phyloP scores from a whole-genome alignment of 768 basidiomycete species.

The Neoboletus magnificus region DNA sequence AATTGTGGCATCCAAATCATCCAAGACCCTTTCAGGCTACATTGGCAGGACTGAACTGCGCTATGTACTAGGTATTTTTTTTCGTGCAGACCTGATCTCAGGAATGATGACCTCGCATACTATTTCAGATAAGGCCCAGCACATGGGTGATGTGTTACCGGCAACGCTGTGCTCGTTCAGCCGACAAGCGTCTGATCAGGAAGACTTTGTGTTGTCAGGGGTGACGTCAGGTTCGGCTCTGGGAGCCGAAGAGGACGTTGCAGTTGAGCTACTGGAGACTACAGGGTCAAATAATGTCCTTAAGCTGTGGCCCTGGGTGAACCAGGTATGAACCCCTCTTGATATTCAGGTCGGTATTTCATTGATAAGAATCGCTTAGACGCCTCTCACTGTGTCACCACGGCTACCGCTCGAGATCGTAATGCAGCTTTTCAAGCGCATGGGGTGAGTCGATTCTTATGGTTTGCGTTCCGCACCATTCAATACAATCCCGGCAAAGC shows the following conservation, averaged over 20 bases:
- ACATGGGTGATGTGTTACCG: slow-evolving; percentile 54
- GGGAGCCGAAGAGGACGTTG: slow-evolving; percentile 66
- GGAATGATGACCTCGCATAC: not conserved
- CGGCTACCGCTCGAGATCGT: slow-evolving; percentile 93
- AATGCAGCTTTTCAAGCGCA: slow-evolving; percentile 95
- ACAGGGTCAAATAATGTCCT: slow-evolving; percentile 55
- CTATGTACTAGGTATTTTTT: slow-evolving; percentile 73
- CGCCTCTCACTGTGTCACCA: slow-evolving; percentile 88
- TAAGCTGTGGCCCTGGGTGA: slow-evolving; percentile 88
- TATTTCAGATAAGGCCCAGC: slow-evolving; percentile 64
- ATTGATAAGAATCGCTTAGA: slow-evolving; percentile 45
- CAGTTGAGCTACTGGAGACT: slow-evolving; percentile 60
- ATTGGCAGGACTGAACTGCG: slow-evolving; percentile 83
- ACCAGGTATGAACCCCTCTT: slow-evolving; percentile 57
- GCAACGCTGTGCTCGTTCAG: slow-evolving; percentile 75
- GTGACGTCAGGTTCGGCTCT: slow-evolving; percentile 46
- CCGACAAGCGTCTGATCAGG: slow-evolving; percentile 45
- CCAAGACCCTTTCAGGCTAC: slow-evolving; percentile 73
- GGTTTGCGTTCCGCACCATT: not conserved
- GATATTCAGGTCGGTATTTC: not conserved
- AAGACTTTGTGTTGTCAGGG: slow-evolving; percentile 44
- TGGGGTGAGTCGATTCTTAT: slow-evolving; percentile 69
- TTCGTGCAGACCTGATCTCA: not conserved
- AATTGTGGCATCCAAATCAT: slow-evolving; percentile 63
- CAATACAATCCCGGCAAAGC: slow-evolving; percentile 37